Evolutionary conservation across 1,139 yeast species (phyloP).

Genomic region (Blastobotrys buckinghamii): DNA sequence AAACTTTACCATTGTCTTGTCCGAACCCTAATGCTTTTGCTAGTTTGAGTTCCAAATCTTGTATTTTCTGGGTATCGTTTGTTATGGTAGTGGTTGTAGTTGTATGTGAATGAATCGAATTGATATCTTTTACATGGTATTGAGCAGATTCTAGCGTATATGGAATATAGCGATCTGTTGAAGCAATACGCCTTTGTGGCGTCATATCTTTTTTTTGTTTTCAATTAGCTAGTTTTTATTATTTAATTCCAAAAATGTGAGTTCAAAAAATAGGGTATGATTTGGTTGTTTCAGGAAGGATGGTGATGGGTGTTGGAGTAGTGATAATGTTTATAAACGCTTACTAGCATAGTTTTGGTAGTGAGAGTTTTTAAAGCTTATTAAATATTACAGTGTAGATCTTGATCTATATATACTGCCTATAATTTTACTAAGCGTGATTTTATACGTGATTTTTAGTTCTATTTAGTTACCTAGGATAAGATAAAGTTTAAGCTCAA

Average conservation of each 20-base stretch:
- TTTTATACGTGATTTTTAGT: too few relatives aligned
- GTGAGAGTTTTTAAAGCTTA: too few relatives aligned
- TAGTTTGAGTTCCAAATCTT: neutral
- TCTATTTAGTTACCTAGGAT: too few relatives aligned
- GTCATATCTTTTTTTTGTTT: neutral
- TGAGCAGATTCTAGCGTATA: neutral
- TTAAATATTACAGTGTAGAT: too few relatives aligned
- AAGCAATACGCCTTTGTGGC: conserved; percentile 1
- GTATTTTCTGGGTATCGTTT: neutral
- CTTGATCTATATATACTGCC: too few relatives aligned
- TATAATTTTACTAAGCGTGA: too few relatives aligned
- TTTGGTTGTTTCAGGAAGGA: too few relatives aligned
- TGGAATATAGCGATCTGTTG: conserved; percentile 7
- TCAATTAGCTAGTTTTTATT: neutral
- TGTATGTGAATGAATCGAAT: neutral
- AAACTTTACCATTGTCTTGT: neutral
- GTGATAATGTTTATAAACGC: too few relatives aligned
- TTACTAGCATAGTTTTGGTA: too few relatives aligned
- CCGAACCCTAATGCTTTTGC: conserved; percentile 4
- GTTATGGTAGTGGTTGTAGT: neutral
- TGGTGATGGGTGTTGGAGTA: too few relatives aligned
- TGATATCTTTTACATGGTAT: conserved; percentile 1
- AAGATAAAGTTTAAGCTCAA: too few relatives aligned
- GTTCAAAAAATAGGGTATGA: neutral
- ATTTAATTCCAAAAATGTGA: neutral